Evolutionary conservation across 1,284 basidiomycete species (phyloP).

Genomic region (Cutaneotrichosporon dermatis): DNA sequence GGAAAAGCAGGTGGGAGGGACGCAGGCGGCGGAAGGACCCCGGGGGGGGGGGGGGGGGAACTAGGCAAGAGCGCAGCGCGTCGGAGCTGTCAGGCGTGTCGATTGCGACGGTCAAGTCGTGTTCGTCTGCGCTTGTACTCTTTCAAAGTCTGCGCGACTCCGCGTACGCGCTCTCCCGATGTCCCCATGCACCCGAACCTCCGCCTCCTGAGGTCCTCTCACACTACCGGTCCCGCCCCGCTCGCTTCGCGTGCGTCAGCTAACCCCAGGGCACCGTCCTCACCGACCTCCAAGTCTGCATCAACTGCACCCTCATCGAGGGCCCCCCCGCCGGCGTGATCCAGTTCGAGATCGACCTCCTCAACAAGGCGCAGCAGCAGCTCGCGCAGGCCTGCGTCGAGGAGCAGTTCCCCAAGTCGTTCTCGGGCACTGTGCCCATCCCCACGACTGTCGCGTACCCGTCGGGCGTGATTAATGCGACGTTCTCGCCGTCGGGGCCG

Average conservation of each 20-base stretch:
- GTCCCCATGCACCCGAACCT: too few species aligned
- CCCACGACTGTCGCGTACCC: constrained; percentile 10
- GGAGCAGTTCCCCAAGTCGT: constrained; percentile 1
- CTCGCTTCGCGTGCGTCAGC: background rate
- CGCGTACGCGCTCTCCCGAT: too few species aligned
- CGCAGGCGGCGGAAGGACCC: too few species aligned
- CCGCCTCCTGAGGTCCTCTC: too few species aligned
- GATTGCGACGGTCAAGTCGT: too few species aligned
- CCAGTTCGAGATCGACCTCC: constrained; percentile 13
- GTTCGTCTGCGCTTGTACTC: too few species aligned
- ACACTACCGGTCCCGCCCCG: background rate
- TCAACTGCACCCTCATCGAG: constrained; percentile 9
- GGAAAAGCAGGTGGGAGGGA: too few species aligned
- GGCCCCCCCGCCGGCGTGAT: background rate
- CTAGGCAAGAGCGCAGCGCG: too few species aligned
- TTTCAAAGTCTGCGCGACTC: too few species aligned
- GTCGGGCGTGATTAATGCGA: constrained; percentile 10
- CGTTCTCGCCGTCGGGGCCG: background rate
- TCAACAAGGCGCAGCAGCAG: constrained; percentile 16
- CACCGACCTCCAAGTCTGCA: constrained; percentile 13
- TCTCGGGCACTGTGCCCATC: constrained; percentile 4
- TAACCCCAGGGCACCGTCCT: constrained; percentile 1
- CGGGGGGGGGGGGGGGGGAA: too few species aligned
- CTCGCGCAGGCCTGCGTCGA: constrained; percentile 14
- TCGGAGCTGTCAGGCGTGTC: too few species aligned